Percentiles rank a stretch among this genome's conserved stretches.
phyloP scores from a whole-genome alignment of 768 basidiomycete genomes.

The Sarcodon sp. region DNA sequence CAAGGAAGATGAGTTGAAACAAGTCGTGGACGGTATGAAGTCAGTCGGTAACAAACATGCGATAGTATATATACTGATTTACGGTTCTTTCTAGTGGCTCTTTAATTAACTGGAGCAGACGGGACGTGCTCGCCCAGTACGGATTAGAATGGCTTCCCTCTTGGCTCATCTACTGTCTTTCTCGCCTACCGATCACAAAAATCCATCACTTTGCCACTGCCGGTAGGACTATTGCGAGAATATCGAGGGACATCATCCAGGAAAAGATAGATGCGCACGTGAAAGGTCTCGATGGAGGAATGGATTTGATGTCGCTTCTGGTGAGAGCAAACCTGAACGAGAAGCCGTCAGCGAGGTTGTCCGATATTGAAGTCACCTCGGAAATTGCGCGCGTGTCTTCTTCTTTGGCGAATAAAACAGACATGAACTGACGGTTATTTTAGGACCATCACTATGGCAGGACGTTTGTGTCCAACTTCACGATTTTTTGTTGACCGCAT shows the following conservation, averaged over 20 bases:
- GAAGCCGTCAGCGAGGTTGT: slow-evolving; percentile 24
- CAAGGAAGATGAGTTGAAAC: slow-evolving; percentile 36
- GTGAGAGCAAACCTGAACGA: slow-evolving; percentile 44
- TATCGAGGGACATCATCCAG: background rate
- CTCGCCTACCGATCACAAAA: background rate
- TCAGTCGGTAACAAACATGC: slow-evolving; percentile 1
- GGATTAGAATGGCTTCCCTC: background rate
- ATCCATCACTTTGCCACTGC: background rate
- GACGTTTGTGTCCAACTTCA: slow-evolving; percentile 1
- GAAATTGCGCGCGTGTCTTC: slow-evolving; percentile 12
- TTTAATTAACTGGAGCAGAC: background rate
- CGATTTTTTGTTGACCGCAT: too few species aligned
- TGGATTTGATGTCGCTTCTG: slow-evolving; percentile 8
- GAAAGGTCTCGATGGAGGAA: background rate
- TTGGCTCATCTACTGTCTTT: background rate
- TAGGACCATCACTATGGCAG: slow-evolving; percentile 3
- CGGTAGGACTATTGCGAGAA: background rate
- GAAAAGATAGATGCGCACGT: background rate
- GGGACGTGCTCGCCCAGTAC: background rate
- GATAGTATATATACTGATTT: too few species aligned
- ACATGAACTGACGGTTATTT: background rate
- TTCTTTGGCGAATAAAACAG: background rate
- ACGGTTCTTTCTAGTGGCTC: too few species aligned
- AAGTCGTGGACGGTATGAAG: slow-evolving; percentile 35
- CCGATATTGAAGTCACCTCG: slow-evolving; percentile 14